phyloP scores from a whole-genome alignment of 352 stramenopile genomes.

The Phytophthora podocarpi region DNA sequence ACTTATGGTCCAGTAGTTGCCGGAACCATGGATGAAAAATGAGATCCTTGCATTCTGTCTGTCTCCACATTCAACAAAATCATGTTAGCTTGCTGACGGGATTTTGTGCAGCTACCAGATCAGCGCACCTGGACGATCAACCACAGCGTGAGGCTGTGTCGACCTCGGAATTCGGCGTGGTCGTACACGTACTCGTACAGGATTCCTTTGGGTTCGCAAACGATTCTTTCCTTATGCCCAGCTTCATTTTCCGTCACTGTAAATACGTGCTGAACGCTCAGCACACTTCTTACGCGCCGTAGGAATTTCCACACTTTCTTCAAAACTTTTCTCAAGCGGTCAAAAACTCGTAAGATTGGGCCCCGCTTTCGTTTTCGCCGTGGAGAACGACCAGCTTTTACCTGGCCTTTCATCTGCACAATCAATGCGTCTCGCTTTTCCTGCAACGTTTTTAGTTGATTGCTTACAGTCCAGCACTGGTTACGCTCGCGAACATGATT shows the following conservation, averaged over 20 bases:
- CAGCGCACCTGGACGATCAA: conserved; percentile 63
- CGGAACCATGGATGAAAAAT: conserved; percentile 79
- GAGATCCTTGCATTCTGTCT: conserved; percentile 83
- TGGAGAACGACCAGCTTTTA: conserved; percentile 20
- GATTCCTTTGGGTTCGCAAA: conserved; percentile 81
- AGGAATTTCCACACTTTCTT: conserved; percentile 64
- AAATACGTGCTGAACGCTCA: conserved; percentile 80
- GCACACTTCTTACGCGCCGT: conserved; percentile 38
- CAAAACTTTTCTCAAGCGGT: conserved; percentile 41
- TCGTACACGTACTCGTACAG: conserved; percentile 88
- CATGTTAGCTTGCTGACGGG: not conserved
- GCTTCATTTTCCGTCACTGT: conserved; percentile 39
- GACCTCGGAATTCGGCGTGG: conserved; percentile 66
- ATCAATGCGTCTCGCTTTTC: conserved; percentile 58
- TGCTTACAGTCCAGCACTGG: conserved; percentile 68
- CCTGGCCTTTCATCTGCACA: conserved; percentile 59
- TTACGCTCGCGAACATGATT: conserved; percentile 59
- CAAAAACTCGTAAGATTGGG: conserved; percentile 23
- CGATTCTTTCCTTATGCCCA: conserved; percentile 58
- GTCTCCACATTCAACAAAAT: not conserved
- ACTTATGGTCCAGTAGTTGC: conserved; percentile 84
- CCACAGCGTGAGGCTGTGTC: conserved; percentile 59
- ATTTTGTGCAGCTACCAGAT: too few species aligned
- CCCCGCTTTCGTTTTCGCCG: conserved; percentile 33
- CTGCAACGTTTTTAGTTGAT: conserved; percentile 41